Conservation (phyloP, 148 eudicot species). For the Fagopyrum tataricum region DNA sequence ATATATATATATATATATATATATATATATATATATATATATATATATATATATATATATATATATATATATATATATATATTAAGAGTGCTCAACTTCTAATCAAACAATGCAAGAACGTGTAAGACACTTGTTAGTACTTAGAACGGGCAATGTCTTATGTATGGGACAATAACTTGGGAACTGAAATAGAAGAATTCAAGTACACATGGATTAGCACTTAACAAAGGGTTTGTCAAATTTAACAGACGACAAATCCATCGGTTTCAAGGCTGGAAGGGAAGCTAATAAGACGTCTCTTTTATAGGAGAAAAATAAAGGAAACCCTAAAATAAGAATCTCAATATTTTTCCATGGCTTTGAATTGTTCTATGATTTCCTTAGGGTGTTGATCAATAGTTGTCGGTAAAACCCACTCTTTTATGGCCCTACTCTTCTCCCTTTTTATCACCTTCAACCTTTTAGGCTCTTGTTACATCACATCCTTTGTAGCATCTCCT, state of each 20-base stretch:
- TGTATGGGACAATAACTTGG: neutral
- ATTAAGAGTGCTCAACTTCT: neutral
- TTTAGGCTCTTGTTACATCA: neutral
- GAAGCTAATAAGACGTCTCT: neutral
- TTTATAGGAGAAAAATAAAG: no score
- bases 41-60: no score
- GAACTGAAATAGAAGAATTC: neutral
- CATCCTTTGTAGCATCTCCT: neutral
- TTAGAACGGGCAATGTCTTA: neutral
- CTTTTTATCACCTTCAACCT: neutral
- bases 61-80: no score
- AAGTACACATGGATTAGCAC: neutral
- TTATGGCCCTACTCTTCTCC: neutral
- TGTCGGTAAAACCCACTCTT: slow-evolving; percentile 6
- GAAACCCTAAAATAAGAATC: neutral
- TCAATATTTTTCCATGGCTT: neutral
- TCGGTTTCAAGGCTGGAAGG: neutral
- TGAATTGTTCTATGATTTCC: neutral
- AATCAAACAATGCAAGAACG: neutral
- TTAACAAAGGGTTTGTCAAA: neutral
- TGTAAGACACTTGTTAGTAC: neutral
- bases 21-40: no score
- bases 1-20: no score
- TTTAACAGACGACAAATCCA: neutral
- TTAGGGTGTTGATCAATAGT: no score